Conservation (phyloP, 1,284 basidiomycete genomes). For the Pseudozyma sp. region DNA sequence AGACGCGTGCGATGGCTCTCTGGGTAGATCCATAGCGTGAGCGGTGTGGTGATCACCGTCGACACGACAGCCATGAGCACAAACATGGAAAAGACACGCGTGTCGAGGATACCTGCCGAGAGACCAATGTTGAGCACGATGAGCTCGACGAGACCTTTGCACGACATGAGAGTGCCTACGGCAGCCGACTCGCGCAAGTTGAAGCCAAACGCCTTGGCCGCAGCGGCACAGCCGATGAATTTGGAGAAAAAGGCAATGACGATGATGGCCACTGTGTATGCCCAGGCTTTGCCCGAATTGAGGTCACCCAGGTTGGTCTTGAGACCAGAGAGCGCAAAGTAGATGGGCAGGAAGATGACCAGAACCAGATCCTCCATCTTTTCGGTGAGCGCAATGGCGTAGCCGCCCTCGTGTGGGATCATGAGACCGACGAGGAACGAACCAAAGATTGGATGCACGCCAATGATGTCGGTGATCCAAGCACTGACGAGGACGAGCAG, state of each 20-base stretch:
- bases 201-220: conserved; percentile 78
- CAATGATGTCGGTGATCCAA: conserved; percentile 89
- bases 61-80: conserved; percentile 86
- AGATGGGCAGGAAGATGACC: conserved; percentile 81
- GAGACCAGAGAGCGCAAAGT: conserved; percentile 84
- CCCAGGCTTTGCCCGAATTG: conserved; percentile 76
- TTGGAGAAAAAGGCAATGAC: conserved; percentile 84
- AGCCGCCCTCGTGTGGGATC: conserved; percentile 87
- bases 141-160: conserved; percentile 82
- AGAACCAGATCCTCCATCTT: conserved; percentile 71
- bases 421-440: conserved; percentile 85
- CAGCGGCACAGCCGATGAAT: conserved; percentile 72
- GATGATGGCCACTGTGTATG: conserved; percentile 83
- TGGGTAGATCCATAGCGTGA: conserved; percentile 83
- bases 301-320: conserved; percentile 80
- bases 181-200: conserved; percentile 82
- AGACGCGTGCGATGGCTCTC: conserved; percentile 56
- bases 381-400: conserved; percentile 74
- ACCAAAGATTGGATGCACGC: conserved; percentile 90
- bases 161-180: conserved; percentile 90
- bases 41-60: conserved; percentile 89
- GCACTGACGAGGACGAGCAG: conserved; percentile 81
- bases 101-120: conserved; percentile 80
- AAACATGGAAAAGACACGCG: conserved; percentile 81
- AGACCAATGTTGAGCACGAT: conserved; percentile 94